These are phyloP conservation scores for Leptographium lundbergii DNA, from an alignment of 2,329 filamentous ascomycete species.

Conservation along the genomic window DNA sequence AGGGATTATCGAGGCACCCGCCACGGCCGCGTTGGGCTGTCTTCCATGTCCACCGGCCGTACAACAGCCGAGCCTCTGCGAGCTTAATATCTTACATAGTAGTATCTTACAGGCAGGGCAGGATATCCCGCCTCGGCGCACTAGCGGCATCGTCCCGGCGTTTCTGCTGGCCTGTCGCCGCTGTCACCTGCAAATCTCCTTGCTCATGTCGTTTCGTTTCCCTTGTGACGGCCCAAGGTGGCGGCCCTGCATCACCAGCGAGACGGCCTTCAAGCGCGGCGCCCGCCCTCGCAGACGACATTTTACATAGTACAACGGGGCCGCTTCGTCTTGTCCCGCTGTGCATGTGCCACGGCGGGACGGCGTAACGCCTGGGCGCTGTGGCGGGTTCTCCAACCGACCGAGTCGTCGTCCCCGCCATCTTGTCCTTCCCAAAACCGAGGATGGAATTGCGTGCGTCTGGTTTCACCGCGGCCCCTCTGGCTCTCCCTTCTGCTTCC, in stretches of 20 bases:
- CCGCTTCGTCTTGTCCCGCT: background rate
- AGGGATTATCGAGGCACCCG: background rate
- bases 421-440: background rate
- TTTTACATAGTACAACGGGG: background rate
- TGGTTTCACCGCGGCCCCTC: background rate
- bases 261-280: background rate
- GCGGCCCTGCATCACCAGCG: background rate
- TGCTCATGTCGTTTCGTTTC: constrained; percentile 1
- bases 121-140: background rate
- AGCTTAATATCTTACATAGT: too few species aligned
- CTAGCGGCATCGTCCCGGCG: background rate
- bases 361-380: background rate
- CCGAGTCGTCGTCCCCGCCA: background rate
- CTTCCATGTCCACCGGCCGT: too few species aligned
- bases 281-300: background rate
- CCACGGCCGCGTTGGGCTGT: background rate
- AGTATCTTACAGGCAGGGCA: too few species aligned
- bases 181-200: constrained; percentile 1
- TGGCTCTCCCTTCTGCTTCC: background rate
- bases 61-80: too few species aligned
- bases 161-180: background rate
- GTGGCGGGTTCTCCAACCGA: background rate
- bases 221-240: background rate
- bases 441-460: background rate
- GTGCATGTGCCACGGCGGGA: background rate